Evolutionary conservation across 805 yeast genomes (phyloP), one percentile per base, ranked within the genome.

Genomic region (Sugiyamaella smithiae): DNA sequence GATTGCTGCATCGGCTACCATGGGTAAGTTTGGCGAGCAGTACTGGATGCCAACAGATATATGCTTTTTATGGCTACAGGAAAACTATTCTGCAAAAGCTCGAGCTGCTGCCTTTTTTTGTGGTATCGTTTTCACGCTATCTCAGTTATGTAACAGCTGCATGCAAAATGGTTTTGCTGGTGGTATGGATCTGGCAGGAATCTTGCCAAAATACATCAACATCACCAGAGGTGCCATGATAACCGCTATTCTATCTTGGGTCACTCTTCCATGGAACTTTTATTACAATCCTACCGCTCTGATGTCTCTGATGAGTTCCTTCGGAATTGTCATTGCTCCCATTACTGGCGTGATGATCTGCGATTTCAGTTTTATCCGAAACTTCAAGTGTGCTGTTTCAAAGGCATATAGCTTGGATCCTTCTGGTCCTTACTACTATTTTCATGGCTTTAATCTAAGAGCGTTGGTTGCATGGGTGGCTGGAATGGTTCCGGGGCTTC

Each of bases 101-200:
- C 38, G 38, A 14, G 38, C 38, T 16, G 38, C 22, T 4, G 38
- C 38, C 9, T 35, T 35, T 59, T 77, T 73, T 53, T 60, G 66
- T 8, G 63, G 72, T 0, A 51, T 66, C 16, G 17, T 29, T 17
- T 36, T 51, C 16, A 29, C 44, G 11, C 12, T 43, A 22, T 47
- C 51, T 19, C 46, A 38, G 19, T 33, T 44, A 12, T 40, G 45
- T 28, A 25, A 41, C 14, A 51, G 45, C 26, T 22, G 45, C 17
- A 37, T 72, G 36, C 74, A 63, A 29, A 72, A 72, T 50, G 71
- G 73, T 23, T 64, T 70, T 33, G 66, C 76, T 40, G 76, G 77
- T 8, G 80, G 79, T n/a, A 77, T 75, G 68, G 80, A 76, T 53
- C 54, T 77, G 42, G 71, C 76, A 17, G 78, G 75, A 44, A 54